phyloP scores from a whole-genome alignment of 78 protist genomes.

The Trichosphaerium sp. region DNA sequence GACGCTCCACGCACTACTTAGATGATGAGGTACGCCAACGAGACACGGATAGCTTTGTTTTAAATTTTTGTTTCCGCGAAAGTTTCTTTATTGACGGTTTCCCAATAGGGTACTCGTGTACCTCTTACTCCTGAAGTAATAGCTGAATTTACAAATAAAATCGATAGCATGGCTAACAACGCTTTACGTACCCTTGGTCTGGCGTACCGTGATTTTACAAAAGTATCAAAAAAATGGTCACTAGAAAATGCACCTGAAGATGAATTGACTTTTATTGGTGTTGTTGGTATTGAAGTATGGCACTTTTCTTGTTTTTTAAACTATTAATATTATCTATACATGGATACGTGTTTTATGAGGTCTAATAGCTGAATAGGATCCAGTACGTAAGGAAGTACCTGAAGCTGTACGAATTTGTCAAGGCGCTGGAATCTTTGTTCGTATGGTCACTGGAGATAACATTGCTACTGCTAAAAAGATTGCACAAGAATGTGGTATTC shows the following conservation, averaged over 20 bases:
- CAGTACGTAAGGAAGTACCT: slow-evolving; percentile 90
- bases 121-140: slow-evolving; percentile 28
- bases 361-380: too few species aligned
- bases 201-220: slow-evolving; percentile 46
- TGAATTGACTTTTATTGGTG: slow-evolving; percentile 38
- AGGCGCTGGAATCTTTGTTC: slow-evolving; percentile 86
- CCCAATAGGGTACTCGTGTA: slow-evolving; percentile 23
- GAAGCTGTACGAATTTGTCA: slow-evolving; percentile 67
- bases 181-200: slow-evolving; percentile 81
- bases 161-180: slow-evolving; percentile 45
- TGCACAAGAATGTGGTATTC: slow-evolving; percentile 87
- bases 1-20: slow-evolving; percentile 23
- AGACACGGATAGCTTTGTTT: too few species aligned
- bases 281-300: slow-evolving; percentile 94
- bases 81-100: too few species aligned
- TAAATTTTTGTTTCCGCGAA: too few species aligned
- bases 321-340: too few species aligned
- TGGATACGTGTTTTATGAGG: too few species aligned
- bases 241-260: slow-evolving; percentile 7
- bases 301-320: too few species aligned
- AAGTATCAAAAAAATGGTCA: background rate
- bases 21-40: too few species aligned
- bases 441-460: slow-evolving; percentile 99
- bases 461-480: slow-evolving; percentile 81
- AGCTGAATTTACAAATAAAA: background rate